These are phyloP conservation scores for Leptographium lundbergii DNA, from an alignment of 2,329 filamentous ascomycete genomes.

Conservation along the genomic window DNA sequence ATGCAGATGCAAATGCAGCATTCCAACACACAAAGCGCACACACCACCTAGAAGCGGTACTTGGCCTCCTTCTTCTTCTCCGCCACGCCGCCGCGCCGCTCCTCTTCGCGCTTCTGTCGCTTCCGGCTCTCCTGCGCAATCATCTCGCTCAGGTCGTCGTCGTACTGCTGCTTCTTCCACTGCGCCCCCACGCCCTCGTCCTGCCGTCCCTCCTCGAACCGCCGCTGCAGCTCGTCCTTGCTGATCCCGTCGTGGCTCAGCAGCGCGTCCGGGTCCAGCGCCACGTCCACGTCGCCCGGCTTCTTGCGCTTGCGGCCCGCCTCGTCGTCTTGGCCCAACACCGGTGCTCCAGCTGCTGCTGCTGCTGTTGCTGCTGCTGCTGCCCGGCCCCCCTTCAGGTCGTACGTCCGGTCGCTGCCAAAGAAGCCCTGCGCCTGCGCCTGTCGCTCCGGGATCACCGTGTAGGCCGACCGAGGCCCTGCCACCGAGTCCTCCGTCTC, in stretches of 20 bases:
- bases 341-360: slow-evolving; percentile 19
- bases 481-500: slow-evolving; percentile 71
- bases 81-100: slow-evolving; percentile 38
- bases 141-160: slow-evolving; percentile 91
- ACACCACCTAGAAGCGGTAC: slow-evolving; percentile 29
- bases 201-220: slow-evolving; percentile 62
- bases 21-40: background rate
- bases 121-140: slow-evolving; percentile 89
- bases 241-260: slow-evolving; percentile 62
- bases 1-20: background rate
- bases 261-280: slow-evolving; percentile 75
- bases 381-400: slow-evolving; percentile 44
- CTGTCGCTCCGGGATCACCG: slow-evolving; percentile 79
- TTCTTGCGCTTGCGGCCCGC: slow-evolving; percentile 75
- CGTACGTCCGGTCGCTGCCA: slow-evolving; percentile 86
- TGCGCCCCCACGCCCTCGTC: slow-evolving; percentile 55
- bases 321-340: slow-evolving; percentile 71
- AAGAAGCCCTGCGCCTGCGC: slow-evolving; percentile 87
- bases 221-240: slow-evolving; percentile 69
- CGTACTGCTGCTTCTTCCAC: slow-evolving; percentile 45
- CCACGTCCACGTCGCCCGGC: slow-evolving; percentile 87
- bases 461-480: slow-evolving; percentile 68
- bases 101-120: slow-evolving; percentile 76
- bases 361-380: slow-evolving; percentile 21
- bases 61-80: slow-evolving; percentile 47